phyloP scores from a whole-genome alignment of 2,329 filamentous ascomycete species.

The Aspergillus pseudotamarii region DNA sequence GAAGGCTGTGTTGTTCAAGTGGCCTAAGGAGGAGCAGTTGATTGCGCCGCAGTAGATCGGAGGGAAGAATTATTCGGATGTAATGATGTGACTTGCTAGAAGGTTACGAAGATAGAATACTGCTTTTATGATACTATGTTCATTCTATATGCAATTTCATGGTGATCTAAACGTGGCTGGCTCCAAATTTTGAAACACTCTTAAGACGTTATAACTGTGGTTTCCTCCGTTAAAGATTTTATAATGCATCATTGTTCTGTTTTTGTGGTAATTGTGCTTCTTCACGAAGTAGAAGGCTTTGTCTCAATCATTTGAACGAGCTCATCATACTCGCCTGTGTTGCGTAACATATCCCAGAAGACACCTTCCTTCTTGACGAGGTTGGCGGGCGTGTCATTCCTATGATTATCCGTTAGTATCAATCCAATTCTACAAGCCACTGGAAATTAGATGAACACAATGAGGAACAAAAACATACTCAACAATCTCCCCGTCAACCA shows the following conservation, averaged over 20 bases:
- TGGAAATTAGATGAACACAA: background rate
- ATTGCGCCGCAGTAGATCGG: background rate
- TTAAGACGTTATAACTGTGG: too few relatives aligned
- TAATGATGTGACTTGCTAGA: background rate
- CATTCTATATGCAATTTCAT: background rate
- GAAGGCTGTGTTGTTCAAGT: conserved; percentile 35
- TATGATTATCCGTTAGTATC: conserved; percentile 11
- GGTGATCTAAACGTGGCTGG: background rate
- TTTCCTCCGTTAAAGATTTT: too few relatives aligned
- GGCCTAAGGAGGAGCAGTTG: conserved; percentile 33
- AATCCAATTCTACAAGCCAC: background rate
- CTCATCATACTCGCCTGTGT: conserved; percentile 31
- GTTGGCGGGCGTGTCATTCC: conserved; percentile 26
- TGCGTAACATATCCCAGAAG: conserved; percentile 31
- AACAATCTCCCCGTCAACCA: conserved; percentile 57
- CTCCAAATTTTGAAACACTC: too few relatives aligned
- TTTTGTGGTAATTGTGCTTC: background rate
- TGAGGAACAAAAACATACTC: conserved; percentile 44
- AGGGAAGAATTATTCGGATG: too few relatives aligned
- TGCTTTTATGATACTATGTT: background rate
- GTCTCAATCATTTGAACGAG: conserved; percentile 23
- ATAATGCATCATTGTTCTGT: background rate
- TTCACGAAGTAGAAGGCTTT: background rate
- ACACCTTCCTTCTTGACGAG: conserved; percentile 22
- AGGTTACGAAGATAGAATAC: background rate